Base-by-base conservation (phyloP, 129 eudicot species). In the Solidago caesia region DNA sequence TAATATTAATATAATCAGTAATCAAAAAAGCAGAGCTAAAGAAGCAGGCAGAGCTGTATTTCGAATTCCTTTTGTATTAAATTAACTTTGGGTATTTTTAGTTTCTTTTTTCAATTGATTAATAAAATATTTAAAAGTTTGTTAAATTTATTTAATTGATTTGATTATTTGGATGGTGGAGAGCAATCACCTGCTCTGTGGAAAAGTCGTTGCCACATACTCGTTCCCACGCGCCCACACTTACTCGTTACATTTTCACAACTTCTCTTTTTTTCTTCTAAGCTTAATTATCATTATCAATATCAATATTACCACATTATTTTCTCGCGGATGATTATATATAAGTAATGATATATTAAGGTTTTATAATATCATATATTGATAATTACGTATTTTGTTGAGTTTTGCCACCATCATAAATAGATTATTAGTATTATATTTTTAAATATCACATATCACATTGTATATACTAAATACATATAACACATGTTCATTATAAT, bases 201-300 rank as follows among this genome's bases (percentile, higher is more conserved):
- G 77, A 79, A 65, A 79, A 79, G 82, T 79, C 74, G 78, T 44
- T 62, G 78, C 82, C 82, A 79, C 82, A 72, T 2, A 64, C 48
- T 33, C n/a, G 0, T 42, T 0, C 12, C 26, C 52, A 11, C 73
- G 43, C 72, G 65, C 79, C 13, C 55, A 33, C 47, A 48, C 42
- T 73, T 8, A 55, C 27, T 56, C 61, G 61, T 56, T 33, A 33
- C 39, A 33, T 33, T 47, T 25, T 53, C 1, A 4, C n/a, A 5
- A 52, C 42, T 53, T 71, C 56, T 7, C 5, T 41, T 10, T 6
- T 48, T 48, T 48, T 48, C 11, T 48, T 48, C 39, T 2, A 33
- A 33, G 39, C 39, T 33, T 33, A 33, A 33, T 33, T 33, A 21
- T 21, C 21, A 21, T 21, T 21, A 21, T 21, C 21, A 21, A 21